Evolutionary conservation across 306 rosid species (phyloP).

Genomic region (Inga laurina): DNA sequence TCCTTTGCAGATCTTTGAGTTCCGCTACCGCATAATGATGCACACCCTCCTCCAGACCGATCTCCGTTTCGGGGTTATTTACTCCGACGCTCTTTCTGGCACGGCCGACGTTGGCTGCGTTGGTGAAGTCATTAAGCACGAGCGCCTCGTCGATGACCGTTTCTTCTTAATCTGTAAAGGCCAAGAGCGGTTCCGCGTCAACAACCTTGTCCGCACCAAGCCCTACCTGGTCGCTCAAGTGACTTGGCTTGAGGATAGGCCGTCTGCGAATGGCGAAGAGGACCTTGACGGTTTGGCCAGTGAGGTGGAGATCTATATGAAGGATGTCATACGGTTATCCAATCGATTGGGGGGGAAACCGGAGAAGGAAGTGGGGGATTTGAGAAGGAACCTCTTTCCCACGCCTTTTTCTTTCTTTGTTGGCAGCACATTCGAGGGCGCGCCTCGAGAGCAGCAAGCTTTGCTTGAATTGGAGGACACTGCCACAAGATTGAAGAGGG

Average conservation of each 20-base stretch:
- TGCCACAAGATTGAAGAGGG: slow-evolving; percentile 74
- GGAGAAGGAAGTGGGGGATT: slow-evolving; percentile 92
- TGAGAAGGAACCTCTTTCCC: slow-evolving; percentile 84
- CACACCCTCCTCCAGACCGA: slow-evolving; percentile 95
- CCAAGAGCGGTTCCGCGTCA: slow-evolving; percentile 89
- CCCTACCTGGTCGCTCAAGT: slow-evolving; percentile 93
- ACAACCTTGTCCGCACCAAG: slow-evolving; percentile 69
- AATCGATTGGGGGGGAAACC: slow-evolving; percentile 89
- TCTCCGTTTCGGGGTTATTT: slow-evolving; percentile 96
- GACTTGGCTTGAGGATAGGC: slow-evolving; percentile 92
- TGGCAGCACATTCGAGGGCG: slow-evolving; percentile 96
- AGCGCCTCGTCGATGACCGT: slow-evolving; percentile 91
- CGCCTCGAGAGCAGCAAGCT: slow-evolving; percentile 97
- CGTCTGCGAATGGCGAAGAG: slow-evolving; percentile 65
- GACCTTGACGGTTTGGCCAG: slow-evolving; percentile 65
- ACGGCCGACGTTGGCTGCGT: slow-evolving; percentile 89
- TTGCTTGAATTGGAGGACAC: slow-evolving; percentile 94
- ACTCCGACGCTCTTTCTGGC: slow-evolving; percentile 76
- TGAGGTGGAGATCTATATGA: slow-evolving; percentile 89
- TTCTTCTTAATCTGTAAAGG: slow-evolving; percentile 96
- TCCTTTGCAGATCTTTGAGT: slow-evolving; percentile 97
- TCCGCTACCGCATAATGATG: slow-evolving; percentile 99
- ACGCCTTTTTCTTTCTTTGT: slow-evolving; percentile 96
- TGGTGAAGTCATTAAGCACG: slow-evolving; percentile 96
- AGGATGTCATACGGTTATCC: slow-evolving; percentile 89